phyloP scores from a whole-genome alignment of 495 filamentous ascomycete species.

The Penicillium canariense region DNA sequence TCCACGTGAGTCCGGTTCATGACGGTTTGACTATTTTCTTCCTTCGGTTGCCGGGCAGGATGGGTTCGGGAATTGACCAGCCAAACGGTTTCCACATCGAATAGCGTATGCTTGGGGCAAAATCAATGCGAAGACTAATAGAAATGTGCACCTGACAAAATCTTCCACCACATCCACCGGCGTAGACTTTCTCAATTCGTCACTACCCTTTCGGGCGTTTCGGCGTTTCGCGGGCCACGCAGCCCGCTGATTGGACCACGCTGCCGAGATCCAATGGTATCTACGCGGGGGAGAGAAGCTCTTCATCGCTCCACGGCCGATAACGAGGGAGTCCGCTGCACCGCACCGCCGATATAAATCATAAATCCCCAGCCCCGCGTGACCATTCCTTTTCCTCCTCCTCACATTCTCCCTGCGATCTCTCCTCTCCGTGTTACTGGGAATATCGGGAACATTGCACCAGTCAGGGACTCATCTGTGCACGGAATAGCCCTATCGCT shows the following conservation, averaged over 20 bases:
- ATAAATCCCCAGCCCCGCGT: slow-evolving; percentile 26
- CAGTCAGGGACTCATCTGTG: neutral
- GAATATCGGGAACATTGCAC: neutral
- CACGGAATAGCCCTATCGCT: slow-evolving; percentile 7
- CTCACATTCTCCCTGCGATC: neutral
- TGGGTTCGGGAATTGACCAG: too few relatives aligned
- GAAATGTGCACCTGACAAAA: neutral
- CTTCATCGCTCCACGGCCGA: slow-evolving; percentile 14
- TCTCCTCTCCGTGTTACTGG: neutral
- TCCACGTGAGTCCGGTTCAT: too few relatives aligned
- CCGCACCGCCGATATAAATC: slow-evolving; percentile 6
- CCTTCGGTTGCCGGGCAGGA: too few relatives aligned
- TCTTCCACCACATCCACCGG: slow-evolving; percentile 1
- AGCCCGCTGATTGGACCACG: slow-evolving; percentile 17
- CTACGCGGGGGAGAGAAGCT: slow-evolving; percentile 26
- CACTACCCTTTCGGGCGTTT: slow-evolving; percentile 8
- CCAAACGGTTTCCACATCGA: neutral
- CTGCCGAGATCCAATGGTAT: slow-evolving; percentile 24
- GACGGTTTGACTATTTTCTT: too few relatives aligned
- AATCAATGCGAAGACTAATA: neutral
- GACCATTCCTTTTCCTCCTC: neutral
- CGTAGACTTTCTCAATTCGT: slow-evolving; percentile 33
- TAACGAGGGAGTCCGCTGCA: slow-evolving; percentile 9
- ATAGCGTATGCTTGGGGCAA: neutral
- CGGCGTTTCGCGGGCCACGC: slow-evolving; percentile 18